Evolutionary conservation across 2,329 filamentous ascomycete genomes (phyloP).

Genomic region (Tolypocladium cylindrosporum): DNA sequence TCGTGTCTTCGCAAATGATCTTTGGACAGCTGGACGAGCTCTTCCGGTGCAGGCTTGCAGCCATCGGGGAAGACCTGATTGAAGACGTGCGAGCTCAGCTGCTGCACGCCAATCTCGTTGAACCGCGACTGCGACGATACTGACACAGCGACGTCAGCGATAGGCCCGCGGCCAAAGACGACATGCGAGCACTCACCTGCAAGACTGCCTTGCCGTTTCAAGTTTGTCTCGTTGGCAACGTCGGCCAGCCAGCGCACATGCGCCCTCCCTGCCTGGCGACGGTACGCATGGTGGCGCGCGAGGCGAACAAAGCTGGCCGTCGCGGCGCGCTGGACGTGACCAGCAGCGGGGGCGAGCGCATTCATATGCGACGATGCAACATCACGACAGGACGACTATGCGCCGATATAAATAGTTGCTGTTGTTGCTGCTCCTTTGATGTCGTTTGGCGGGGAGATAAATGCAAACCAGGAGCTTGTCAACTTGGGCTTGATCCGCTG

Average conservation of each 20-base stretch:
- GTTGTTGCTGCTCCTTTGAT: not conserved
- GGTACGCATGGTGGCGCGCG: conserved; percentile 36
- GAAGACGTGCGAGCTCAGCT: conserved; percentile 76
- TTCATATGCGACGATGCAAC: conserved; percentile 14
- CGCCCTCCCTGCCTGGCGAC: conserved; percentile 22
- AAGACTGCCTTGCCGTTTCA: conserved; percentile 18
- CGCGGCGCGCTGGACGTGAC: conserved; percentile 29
- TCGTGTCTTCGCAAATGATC: conserved; percentile 82
- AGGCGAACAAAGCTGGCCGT: conserved; percentile 40
- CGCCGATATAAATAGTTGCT: conserved; percentile 1
- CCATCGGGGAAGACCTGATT: conserved; percentile 66
- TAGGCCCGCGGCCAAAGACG: not conserved
- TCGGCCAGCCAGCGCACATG: conserved; percentile 35
- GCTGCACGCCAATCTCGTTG: conserved; percentile 92
- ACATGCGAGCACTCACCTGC: conserved; percentile 25
- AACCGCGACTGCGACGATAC: conserved; percentile 55
- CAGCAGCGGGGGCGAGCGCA: conserved; percentile 20
- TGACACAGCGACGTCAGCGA: conserved; percentile 8
- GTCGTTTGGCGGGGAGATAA: not conserved
- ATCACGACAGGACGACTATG: conserved; percentile 13
- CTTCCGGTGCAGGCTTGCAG: conserved; percentile 46
- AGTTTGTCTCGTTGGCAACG: conserved; percentile 15
- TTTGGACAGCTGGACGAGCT: conserved; percentile 69
- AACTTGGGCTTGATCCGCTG: not conserved
- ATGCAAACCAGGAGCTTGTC: not conserved